Base-by-base conservation (phyloP, 331 rosid genomes). In the Quercus phellos region DNA sequence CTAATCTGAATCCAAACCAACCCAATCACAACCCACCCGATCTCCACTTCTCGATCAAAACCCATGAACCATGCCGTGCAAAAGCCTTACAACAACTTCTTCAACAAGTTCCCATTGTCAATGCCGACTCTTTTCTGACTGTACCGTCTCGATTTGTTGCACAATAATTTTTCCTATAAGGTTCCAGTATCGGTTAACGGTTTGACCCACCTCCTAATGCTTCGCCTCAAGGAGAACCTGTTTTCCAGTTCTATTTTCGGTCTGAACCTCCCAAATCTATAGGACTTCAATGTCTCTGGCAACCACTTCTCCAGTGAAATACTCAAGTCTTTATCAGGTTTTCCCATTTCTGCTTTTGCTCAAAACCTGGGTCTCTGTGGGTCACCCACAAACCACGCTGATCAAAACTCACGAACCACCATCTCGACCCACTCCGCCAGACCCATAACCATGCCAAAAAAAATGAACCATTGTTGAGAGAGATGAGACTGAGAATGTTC, bases 61-160 rank as follows among this genome's bases (percentile, higher is more conserved):
- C 34, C 34, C 5, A 30, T 30, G 34, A 30, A 30, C 34, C 34
- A 30, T 4, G 5, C 34, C 0, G 0, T 4, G 34, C 34, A 0
- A 30, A 30, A 30, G 34, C 34, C 94, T 12, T 24, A 79, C 82
- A 94, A 94, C 63, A 29, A 76, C 0, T 83, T 94, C 75, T 87
- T 89, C 82, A 96, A 93, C 6, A 77, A 72, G 9, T 79, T 94
- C 5, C 97, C 97, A 13, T 21, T 51, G 6, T 53, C 90, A 0
- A 64, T 81, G 0, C 30, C 82, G 6, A 77, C 93, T 1, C 90
- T 94, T 4, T 66, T 79, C 78, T 88, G 88, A 0, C 78, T 94
- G 8, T 90, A 85, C 87, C 93, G 92, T 3, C 91, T 94, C 72
- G 96, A 94, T 83, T 88, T 94, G 55, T 89, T 96, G 0, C 51